Evolutionary conservation across 768 basidiomycete species (phyloP).

Genomic region (Botryobasidium botryosum): DNA sequence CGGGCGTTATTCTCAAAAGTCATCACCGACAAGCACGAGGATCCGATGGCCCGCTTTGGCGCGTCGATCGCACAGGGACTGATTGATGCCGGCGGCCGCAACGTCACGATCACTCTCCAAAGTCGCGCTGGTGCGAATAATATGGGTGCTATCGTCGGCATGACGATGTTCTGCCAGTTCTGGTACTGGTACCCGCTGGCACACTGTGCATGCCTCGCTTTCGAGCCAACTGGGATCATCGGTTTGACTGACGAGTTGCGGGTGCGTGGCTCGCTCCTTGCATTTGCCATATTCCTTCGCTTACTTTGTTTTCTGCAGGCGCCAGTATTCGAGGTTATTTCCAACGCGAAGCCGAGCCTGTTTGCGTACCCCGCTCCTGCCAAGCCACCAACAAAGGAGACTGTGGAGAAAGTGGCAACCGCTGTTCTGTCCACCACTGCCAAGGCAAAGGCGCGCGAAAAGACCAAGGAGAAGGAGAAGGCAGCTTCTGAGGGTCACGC

Average conservation of each 20-base stretch:
- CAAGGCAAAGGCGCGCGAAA: constrained; percentile 89
- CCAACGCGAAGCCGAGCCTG: constrained; percentile 76
- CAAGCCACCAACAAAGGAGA: constrained; percentile 85
- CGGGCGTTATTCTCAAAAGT: constrained; percentile 83
- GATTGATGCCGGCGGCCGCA: constrained; percentile 93
- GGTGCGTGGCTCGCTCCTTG: constrained; percentile 26
- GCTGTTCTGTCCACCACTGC: constrained; percentile 96
- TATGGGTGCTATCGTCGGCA: constrained; percentile 91
- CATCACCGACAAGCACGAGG: constrained; percentile 91
- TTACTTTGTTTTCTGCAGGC: constrained; percentile 30
- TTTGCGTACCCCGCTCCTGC: constrained; percentile 82
- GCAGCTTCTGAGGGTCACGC: constrained; percentile 63
- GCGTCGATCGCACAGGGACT: constrained; percentile 92
- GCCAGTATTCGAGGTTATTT: constrained; percentile 85
- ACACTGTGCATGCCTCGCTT: constrained; percentile 80
- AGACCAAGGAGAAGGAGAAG: constrained; percentile 48
- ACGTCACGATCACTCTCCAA: constrained; percentile 86
- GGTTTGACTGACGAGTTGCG: constrained; percentile 75
- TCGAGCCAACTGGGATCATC: constrained; percentile 91
- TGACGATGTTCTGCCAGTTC: constrained; percentile 95
- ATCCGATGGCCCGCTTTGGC: constrained; percentile 96
- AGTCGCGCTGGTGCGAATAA: constrained; percentile 87
- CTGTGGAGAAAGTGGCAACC: constrained; percentile 78
- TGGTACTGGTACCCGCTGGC: constrained; percentile 99
- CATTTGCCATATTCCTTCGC: constrained; percentile 6